Evolutionary conservation across 768 basidiomycete genomes (phyloP).

Genomic region (Suillus paluster): DNA sequence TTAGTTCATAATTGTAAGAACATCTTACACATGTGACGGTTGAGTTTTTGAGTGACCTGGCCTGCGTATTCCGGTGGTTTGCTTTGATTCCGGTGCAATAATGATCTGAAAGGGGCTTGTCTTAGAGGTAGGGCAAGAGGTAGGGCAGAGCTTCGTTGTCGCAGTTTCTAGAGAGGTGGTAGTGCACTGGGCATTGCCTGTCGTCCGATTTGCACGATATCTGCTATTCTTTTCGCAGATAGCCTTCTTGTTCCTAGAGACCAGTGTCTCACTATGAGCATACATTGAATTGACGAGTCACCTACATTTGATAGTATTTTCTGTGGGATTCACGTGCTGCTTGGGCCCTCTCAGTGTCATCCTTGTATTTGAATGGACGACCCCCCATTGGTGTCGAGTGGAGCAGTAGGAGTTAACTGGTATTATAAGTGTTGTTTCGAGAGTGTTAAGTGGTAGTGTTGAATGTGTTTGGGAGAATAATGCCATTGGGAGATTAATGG

Average conservation of each 20-base stretch:
- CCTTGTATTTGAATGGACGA: not conserved
- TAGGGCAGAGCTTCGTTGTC: not conserved
- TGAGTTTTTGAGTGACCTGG: conserved; percentile 2
- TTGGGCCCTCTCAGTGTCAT: not conserved
- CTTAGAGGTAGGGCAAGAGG: not conserved
- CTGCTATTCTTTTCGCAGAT: conserved; percentile 17
- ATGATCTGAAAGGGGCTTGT: not conserved
- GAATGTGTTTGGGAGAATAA: not conserved
- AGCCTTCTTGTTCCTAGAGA: not conserved
- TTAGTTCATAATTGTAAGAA: not conserved
- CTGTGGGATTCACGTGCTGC: not conserved
- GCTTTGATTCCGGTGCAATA: not conserved
- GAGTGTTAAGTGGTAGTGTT: not conserved
- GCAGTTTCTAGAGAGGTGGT: not conserved
- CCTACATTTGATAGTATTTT: not conserved
- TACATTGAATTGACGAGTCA: too few species aligned
- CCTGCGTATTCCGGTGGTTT: not conserved
- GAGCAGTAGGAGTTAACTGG: not conserved
- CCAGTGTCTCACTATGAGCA: not conserved
- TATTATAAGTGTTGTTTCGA: too few species aligned
- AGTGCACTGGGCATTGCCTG: not conserved
- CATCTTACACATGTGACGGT: not conserved
- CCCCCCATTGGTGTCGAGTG: not conserved
- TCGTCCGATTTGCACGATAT: conserved; percentile 2
- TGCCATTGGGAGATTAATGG: too few species aligned